A percentile compares a stretch with the other conserved stretches of the same genome.
These are phyloP conservation scores for Aureobasidium subglaciale DNA, from an alignment of 2,329 filamentous ascomycete genomes.

Conservation along the genomic window DNA sequence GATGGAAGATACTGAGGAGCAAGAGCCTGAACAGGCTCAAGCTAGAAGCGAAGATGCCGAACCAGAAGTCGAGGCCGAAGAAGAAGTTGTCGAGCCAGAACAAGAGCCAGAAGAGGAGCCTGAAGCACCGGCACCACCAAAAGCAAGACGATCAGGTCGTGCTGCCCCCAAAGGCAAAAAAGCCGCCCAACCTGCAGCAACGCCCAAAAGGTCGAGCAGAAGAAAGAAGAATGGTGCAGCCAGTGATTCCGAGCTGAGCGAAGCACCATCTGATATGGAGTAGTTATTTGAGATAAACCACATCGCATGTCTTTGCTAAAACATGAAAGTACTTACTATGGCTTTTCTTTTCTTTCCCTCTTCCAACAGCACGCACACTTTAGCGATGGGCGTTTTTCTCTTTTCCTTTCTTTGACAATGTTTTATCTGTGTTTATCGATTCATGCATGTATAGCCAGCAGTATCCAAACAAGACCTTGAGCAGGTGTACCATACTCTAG, in stretches of 20 bases:
- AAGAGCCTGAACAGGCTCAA: conserved; percentile 9
- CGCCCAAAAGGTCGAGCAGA: conserved; percentile 17
- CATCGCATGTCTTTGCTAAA: neutral
- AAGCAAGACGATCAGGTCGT: neutral
- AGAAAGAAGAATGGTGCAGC: conserved; percentile 22
- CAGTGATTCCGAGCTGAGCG: conserved; percentile 24
- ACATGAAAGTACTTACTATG: neutral
- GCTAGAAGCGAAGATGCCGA: conserved; percentile 20
- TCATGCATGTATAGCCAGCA: conserved; percentile 1
- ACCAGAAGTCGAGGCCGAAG: conserved; percentile 7
- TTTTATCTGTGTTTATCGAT: neutral
- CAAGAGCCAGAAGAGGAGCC: neutral
- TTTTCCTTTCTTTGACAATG: neutral
- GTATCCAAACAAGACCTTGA: neutral
- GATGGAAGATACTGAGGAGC: conserved; percentile 1
- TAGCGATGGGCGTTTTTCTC: neutral
- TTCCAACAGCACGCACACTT: neutral
- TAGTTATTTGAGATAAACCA: neutral
- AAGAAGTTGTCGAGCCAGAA: neutral
- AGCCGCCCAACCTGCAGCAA: neutral
- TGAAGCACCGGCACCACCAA: neutral
- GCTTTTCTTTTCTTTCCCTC: neutral
- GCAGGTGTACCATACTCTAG: too few species aligned
- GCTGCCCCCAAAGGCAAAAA: conserved; percentile 13
- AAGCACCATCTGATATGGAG: conserved; percentile 22